These are phyloP conservation scores for Podospora pseudoanserina DNA, from an alignment of 495 filamentous ascomycete genomes.

Conservation along the genomic window DNA sequence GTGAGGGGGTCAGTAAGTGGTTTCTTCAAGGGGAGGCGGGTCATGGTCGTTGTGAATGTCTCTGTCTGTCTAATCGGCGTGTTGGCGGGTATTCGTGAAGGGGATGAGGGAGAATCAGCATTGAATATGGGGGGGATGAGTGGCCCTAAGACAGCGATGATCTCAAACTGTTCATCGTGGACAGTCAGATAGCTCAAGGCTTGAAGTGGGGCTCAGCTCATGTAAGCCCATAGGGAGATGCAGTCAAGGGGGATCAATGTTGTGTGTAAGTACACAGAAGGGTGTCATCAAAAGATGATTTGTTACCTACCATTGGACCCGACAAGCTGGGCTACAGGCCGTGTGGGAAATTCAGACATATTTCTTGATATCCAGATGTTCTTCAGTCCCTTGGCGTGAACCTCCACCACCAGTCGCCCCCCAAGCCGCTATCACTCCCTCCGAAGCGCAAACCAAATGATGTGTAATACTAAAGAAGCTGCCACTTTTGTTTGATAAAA, in stretches of 20 bases:
- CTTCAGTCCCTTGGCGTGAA: not conserved
- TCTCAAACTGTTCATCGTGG: not conserved
- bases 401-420: not conserved
- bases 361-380: not conserved
- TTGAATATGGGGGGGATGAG: not conserved
- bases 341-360: conserved; percentile 32
- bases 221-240: not conserved
- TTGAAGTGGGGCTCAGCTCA: not conserved
- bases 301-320: conserved; percentile 37
- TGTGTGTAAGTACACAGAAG: not conserved
- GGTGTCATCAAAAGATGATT: not conserved
- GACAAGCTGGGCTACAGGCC: conserved; percentile 38
- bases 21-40: not conserved
- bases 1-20: conserved; percentile 17
- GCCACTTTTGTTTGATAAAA: too few species aligned
- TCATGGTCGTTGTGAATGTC: too few species aligned
- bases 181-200: not conserved
- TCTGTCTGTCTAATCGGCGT: too few species aligned
- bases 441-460: not conserved
- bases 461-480: not conserved
- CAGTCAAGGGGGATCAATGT: not conserved
- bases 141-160: not conserved
- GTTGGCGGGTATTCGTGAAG: too few species aligned
- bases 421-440: not conserved
- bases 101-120: not conserved